Percentiles rank a stretch among this genome's conserved stretches.
Conservation (phyloP, 331 rosid species). For the Pyrus hybrid region DNA sequence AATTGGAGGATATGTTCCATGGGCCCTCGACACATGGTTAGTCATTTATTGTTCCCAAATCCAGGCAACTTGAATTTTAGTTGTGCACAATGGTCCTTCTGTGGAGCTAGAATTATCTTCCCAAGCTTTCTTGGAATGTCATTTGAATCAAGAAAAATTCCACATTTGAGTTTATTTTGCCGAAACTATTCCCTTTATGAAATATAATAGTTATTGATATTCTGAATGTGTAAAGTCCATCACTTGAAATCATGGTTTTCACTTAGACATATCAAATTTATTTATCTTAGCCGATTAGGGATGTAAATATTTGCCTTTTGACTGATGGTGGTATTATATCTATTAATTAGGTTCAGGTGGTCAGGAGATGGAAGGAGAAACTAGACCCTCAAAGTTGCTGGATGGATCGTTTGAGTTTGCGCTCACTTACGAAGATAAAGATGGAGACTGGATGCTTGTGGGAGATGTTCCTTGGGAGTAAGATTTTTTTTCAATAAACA, state of each 20-base stretch:
- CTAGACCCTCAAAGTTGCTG: slow-evolving; percentile 49
- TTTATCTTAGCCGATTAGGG: background rate
- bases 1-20: slow-evolving; percentile 87
- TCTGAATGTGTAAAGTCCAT: background rate
- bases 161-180: background rate
- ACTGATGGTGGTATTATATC: slow-evolving; percentile 14
- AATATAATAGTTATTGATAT: background rate
- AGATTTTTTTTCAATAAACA: slow-evolving; percentile 5
- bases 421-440: slow-evolving; percentile 94
- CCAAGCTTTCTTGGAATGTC: slow-evolving; percentile 1
- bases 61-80: background rate
- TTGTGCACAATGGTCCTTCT: background rate
- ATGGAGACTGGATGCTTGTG: slow-evolving; percentile 65
- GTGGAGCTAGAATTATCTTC: background rate
- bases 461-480: slow-evolving; percentile 74
- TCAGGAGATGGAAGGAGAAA: slow-evolving; percentile 30
- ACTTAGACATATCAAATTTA: background rate
- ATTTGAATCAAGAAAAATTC: background rate
- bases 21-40: slow-evolving; percentile 25
- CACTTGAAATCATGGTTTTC: background rate
- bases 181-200: background rate
- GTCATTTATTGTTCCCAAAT: background rate
- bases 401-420: slow-evolving; percentile 66
- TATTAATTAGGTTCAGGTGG: slow-evolving; percentile 45
- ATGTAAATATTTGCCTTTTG: background rate